Evolutionary conservation across 495 filamentous ascomycete species (phyloP).

Genomic region (Rhypophila decipiens): DNA sequence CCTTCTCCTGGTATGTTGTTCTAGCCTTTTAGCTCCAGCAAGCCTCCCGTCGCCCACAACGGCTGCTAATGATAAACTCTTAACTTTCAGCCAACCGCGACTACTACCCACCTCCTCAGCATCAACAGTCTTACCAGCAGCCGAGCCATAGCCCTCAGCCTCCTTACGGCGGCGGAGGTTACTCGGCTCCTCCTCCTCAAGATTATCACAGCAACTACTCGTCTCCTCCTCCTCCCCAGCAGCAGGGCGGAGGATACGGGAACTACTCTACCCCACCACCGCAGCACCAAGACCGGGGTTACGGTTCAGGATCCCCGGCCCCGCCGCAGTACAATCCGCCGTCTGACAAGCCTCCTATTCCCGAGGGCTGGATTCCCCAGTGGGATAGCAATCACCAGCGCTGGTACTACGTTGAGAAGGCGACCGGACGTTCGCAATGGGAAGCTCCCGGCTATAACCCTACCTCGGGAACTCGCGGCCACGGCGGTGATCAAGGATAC

Average conservation of each 20-base stretch:
- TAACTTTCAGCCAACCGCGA: neutral
- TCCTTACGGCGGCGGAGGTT: constrained; percentile 22
- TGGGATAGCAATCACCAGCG: constrained; percentile 53
- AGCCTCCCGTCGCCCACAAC: neutral
- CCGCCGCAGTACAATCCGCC: constrained; percentile 37
- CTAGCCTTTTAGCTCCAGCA: neutral
- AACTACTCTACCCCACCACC: neutral
- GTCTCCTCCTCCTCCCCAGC: constrained; percentile 14
- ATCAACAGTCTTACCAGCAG: constrained; percentile 3
- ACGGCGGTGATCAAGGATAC: neutral
- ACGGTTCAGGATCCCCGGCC: constrained; percentile 15
- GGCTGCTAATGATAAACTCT: neutral
- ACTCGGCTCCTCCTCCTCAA: constrained; percentile 1
- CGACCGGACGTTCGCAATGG: constrained; percentile 56
- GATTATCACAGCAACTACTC: constrained; percentile 13
- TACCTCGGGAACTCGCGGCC: neutral
- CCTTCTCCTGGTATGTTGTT: neutral
- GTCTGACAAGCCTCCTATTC: constrained; percentile 46
- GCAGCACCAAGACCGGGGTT: constrained; percentile 8
- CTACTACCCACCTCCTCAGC: constrained; percentile 8
- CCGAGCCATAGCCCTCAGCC: constrained; percentile 7
- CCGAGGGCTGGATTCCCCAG: constrained; percentile 52
- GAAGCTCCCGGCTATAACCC: constrained; percentile 40
- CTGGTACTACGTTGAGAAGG: constrained; percentile 55
- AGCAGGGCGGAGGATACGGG: constrained; percentile 22